These are phyloP conservation scores for Trichoderma afroharzianum DNA, from an alignment of 2,329 filamentous ascomycete genomes.

Conservation along the genomic window DNA sequence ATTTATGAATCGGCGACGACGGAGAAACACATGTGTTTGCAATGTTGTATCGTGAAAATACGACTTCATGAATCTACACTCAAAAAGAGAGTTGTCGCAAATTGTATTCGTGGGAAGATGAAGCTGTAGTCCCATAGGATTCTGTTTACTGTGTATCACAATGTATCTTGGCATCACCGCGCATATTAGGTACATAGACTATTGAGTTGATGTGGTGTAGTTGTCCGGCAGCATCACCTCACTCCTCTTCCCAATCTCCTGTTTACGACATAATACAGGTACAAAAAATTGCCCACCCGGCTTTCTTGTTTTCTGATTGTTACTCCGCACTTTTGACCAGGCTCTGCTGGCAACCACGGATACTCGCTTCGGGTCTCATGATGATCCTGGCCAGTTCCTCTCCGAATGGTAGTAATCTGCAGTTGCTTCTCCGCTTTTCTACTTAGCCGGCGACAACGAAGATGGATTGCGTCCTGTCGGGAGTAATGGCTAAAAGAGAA, in stretches of 20 bases:
- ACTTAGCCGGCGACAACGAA: slow-evolving; percentile 6
- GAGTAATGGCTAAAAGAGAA: slow-evolving; percentile 6
- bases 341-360: background rate
- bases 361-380: background rate
- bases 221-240: background rate
- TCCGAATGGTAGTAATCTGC: background rate
- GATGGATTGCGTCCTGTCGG: background rate
- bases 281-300: background rate
- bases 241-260: too few species aligned
- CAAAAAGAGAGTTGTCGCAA: background rate
- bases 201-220: background rate
- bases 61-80: background rate
- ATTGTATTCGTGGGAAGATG: background rate
- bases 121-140: background rate
- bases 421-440: background rate
- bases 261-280: too few species aligned
- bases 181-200: background rate
- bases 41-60: too few species aligned
- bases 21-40: background rate
- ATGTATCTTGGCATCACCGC: background rate
- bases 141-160: background rate
- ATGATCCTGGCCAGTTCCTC: background rate
- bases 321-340: slow-evolving; percentile 8
- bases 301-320: background rate
- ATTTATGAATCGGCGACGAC: background rate